Evolutionary conservation across 1,284 basidiomycete genomes (phyloP).

Genomic region (Cutaneotrichosporon cavernicola): DNA sequence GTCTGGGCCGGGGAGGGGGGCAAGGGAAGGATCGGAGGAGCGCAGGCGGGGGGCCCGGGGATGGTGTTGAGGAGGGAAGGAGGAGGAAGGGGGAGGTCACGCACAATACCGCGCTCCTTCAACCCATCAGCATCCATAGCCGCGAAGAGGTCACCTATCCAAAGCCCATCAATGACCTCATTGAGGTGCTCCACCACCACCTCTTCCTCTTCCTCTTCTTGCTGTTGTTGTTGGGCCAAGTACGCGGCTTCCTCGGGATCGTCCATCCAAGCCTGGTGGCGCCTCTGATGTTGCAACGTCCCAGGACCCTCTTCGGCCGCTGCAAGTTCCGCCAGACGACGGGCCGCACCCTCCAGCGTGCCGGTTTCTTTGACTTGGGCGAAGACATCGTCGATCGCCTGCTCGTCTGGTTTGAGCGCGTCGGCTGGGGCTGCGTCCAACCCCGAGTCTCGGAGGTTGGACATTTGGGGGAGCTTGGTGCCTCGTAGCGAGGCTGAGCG

Average conservation of each 20-base stretch:
- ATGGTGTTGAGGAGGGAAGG: too few relatives aligned
- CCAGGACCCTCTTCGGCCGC: constrained; percentile 10
- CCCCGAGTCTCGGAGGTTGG: constrained; percentile 18
- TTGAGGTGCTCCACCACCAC: constrained; percentile 43
- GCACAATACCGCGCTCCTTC: constrained; percentile 44
- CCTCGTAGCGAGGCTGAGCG: constrained; percentile 1
- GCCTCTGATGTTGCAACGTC: constrained; percentile 4
- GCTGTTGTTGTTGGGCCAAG: constrained; percentile 24
- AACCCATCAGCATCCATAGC: constrained; percentile 48
- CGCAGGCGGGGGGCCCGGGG: too few relatives aligned
- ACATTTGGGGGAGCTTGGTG: constrained; percentile 14
- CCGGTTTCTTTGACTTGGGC: constrained; percentile 39
- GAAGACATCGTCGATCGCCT: constrained; percentile 43
- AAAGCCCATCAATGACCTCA: constrained; percentile 48
- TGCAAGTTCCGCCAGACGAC: constrained; percentile 28
- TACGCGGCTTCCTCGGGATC: constrained; percentile 40
- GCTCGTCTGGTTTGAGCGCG: constrained; percentile 39
- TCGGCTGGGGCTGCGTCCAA: constrained; percentile 35
- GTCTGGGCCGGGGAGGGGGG: background rate
- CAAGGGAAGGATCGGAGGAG: too few relatives aligned
- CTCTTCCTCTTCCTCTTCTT: constrained; percentile 25
- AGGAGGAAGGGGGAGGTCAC: constrained; percentile 18
- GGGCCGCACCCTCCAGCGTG: constrained; percentile 38
- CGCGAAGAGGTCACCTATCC: constrained; percentile 53
- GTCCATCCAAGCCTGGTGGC: constrained; percentile 20